phyloP scores from a whole-genome alignment of 371 early-diverging fungal species.

The Lichtheimia ornata region DNA sequence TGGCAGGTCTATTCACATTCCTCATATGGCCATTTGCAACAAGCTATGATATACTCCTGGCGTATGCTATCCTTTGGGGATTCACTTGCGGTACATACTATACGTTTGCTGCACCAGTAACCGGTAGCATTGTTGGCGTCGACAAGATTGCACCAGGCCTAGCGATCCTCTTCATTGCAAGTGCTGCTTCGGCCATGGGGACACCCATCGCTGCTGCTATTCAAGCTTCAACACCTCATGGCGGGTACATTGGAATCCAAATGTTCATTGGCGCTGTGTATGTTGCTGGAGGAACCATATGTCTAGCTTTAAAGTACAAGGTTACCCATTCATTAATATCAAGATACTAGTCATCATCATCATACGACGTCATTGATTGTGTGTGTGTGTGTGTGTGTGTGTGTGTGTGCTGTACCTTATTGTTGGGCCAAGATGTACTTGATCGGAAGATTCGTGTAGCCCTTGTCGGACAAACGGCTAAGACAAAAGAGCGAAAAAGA shows the following conservation, averaged over 20 bases:
- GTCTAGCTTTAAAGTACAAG: constrained; percentile 16
- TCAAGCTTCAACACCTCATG: constrained; percentile 22
- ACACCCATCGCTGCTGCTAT: constrained; percentile 39
- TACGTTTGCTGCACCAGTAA: constrained; percentile 53
- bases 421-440: no score
- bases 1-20: constrained; percentile 44
- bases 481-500: no score
- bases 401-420: no score
- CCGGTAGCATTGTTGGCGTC: constrained; percentile 53
- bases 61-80: constrained; percentile 55
- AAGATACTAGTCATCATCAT: not conserved
- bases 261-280: constrained; percentile 44
- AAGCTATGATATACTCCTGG: constrained; percentile 43
- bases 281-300: constrained; percentile 25
- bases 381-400: no score
- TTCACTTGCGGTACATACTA: constrained; percentile 39
- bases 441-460: no score
- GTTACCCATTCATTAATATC: constrained; percentile 14
- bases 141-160: constrained; percentile 54
- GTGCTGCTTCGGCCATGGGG: constrained; percentile 35
- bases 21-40: constrained; percentile 61
- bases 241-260: constrained; percentile 38
- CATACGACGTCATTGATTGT: no score
- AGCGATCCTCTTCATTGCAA: constrained; percentile 55
- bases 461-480: no score